Evolutionary conservation across 176 grass and related monocot species (phyloP).

Genomic region (Secale cereale): DNA sequence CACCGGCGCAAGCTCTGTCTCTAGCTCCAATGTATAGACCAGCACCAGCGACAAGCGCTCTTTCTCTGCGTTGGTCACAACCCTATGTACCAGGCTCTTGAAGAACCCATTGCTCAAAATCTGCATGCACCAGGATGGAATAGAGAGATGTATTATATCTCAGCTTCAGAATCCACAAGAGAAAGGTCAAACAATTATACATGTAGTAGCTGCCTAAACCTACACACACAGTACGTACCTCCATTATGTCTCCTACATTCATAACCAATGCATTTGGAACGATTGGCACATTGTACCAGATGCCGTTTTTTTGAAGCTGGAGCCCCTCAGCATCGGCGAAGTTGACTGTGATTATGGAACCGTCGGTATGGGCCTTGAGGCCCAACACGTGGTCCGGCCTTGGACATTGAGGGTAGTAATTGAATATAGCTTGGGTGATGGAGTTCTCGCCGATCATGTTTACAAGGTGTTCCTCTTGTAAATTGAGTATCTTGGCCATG

Average conservation of each 20-base stretch:
- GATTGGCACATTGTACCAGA: constrained; percentile 43
- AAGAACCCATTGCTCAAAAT: constrained; percentile 42
- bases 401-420: constrained; percentile 44
- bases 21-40: neutral
- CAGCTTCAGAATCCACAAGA: neutral
- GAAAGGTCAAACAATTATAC: neutral
- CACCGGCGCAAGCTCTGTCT: neutral
- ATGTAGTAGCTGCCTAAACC: neutral
- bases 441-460: constrained; percentile 15
- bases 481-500: constrained; percentile 18
- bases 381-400: constrained; percentile 42
- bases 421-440: constrained; percentile 30
- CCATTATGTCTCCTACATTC: constrained; percentile 40
- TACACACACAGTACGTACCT: constrained; percentile 31
- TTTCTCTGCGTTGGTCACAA: constrained; percentile 15
- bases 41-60: neutral
- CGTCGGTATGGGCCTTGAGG: constrained; percentile 47
- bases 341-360: constrained; percentile 35
- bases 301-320: constrained; percentile 24
- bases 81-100: constrained; percentile 50
- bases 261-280: constrained; percentile 34
- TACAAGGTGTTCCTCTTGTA: constrained; percentile 16
- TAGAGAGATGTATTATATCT: neutral
- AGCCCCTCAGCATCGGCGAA: constrained; percentile 41
- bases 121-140: neutral